phyloP scores from a whole-genome alignment of 108 stramenopile genomes.

The Cyclotella sp. region DNA sequence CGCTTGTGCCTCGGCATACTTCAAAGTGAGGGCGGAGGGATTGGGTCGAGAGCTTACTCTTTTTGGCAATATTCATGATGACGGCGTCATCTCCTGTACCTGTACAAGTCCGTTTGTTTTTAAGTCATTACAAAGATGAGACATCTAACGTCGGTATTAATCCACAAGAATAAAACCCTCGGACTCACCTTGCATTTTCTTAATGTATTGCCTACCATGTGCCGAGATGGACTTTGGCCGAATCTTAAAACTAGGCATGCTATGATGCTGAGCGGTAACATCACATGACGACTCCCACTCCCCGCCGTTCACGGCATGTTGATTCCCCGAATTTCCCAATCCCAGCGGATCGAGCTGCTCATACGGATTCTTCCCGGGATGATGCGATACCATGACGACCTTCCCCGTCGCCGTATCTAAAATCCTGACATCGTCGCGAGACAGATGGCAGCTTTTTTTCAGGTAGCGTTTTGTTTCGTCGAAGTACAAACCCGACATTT shows the following conservation, averaged over 20 bases:
- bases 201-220: constrained; percentile 56
- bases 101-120: no score
- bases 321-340: constrained; percentile 28
- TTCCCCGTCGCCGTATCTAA: constrained; percentile 45
- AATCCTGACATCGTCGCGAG: constrained; percentile 51
- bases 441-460: constrained; percentile 48
- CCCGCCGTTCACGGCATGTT: constrained; percentile 42
- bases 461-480: constrained; percentile 55
- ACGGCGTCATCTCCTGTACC: no score
- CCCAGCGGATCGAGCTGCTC: constrained; percentile 56
- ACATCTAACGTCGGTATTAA: no score
- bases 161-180: no score
- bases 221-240: constrained; percentile 40
- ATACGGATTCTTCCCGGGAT: constrained; percentile 57
- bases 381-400: constrained; percentile 49
- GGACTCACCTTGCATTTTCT: constrained; percentile 36
- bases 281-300: constrained; percentile 54
- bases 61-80: constrained; percentile 51
- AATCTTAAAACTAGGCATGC: constrained; percentile 48
- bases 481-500: constrained; percentile 47
- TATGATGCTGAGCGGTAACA: constrained; percentile 37
- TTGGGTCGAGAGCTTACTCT: constrained; percentile 41
- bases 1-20: constrained; percentile 31
- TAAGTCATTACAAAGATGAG: no score
- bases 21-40: constrained; percentile 53